phyloP scores from a whole-genome alignment of 2,329 filamentous ascomycete species.

The Trichoderma aggressivum region DNA sequence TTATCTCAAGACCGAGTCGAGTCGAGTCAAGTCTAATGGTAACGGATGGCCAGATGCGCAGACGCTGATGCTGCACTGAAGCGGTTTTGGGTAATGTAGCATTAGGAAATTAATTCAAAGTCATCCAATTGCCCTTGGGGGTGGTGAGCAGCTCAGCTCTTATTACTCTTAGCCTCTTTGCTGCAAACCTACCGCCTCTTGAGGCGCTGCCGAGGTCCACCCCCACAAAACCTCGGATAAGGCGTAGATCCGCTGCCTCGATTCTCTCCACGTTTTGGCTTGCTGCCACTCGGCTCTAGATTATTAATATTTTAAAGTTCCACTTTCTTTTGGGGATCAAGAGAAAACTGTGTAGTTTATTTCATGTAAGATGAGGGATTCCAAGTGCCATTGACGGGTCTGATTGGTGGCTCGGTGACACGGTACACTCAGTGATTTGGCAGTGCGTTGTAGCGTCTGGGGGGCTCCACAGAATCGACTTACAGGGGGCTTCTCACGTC shows the following conservation, averaged over 20 bases:
- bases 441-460: background rate
- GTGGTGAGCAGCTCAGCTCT: background rate
- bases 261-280: background rate
- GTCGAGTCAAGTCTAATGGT: background rate
- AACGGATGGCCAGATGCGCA: background rate
- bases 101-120: background rate
- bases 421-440: background rate
- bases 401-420: background rate
- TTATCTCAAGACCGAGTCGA: background rate
- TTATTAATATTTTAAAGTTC: background rate
- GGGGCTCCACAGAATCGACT: background rate
- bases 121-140: background rate
- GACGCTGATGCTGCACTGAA: background rate
- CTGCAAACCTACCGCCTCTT: background rate
- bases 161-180: background rate
- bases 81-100: background rate
- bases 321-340: background rate
- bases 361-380: background rate
- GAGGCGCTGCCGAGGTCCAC: conserved; percentile 12
- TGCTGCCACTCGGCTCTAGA: background rate
- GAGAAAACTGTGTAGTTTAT: background rate
- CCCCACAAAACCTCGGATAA: conserved; percentile 17
- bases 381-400: background rate
- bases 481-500: background rate
- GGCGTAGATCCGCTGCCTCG: background rate